Percentiles rank a stretch among this genome's conserved stretches.
These are phyloP conservation scores for Lanmaoa rubissima DNA, from an alignment of 768 basidiomycete species.

Conservation along the genomic window DNA sequence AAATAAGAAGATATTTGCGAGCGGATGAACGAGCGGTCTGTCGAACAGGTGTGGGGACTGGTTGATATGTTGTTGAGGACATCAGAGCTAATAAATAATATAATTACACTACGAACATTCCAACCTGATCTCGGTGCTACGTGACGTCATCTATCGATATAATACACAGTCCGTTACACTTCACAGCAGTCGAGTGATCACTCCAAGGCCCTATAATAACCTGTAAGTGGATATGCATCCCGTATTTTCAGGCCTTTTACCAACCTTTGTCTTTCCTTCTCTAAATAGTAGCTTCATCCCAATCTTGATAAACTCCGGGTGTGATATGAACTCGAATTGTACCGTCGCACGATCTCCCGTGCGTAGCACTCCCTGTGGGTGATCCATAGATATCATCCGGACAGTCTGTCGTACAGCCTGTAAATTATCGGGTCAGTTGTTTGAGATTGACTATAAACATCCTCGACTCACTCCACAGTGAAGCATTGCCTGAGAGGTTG, in stretches of 20 bases:
- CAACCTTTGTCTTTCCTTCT: conserved; percentile 93
- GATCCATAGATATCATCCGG: conserved; percentile 85
- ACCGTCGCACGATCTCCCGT: conserved; percentile 95
- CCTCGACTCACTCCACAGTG: conserved; percentile 74
- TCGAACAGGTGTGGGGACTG: conserved; percentile 19
- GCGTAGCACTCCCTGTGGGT: conserved; percentile 82
- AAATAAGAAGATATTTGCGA: conserved; percentile 36
- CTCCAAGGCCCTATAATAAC: conserved; percentile 62
- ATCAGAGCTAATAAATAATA: conserved; percentile 17
- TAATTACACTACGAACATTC: conserved; percentile 14
- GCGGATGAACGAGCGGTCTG: conserved; percentile 27
- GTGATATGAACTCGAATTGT: conserved; percentile 91
- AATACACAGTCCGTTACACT: not conserved
- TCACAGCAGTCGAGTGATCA: conserved; percentile 67
- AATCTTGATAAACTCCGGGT: conserved; percentile 88
- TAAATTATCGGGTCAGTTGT: conserved; percentile 5
- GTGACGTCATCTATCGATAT: conserved; percentile 19
- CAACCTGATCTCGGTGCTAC: conserved; percentile 2
- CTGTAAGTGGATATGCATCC: conserved; percentile 7
- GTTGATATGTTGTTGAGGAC: conserved; percentile 23
- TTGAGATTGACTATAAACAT: not conserved
- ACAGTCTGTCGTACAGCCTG: conserved; percentile 92
- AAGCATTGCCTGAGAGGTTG: conserved; percentile 67
- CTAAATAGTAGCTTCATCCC: conserved; percentile 93
- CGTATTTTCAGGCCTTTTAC: conserved; percentile 14